Percentiles rank a stretch among this genome's conserved stretches.
phyloP scores from a whole-genome alignment of 768 basidiomycete genomes.

The Pluteus cervinus region DNA sequence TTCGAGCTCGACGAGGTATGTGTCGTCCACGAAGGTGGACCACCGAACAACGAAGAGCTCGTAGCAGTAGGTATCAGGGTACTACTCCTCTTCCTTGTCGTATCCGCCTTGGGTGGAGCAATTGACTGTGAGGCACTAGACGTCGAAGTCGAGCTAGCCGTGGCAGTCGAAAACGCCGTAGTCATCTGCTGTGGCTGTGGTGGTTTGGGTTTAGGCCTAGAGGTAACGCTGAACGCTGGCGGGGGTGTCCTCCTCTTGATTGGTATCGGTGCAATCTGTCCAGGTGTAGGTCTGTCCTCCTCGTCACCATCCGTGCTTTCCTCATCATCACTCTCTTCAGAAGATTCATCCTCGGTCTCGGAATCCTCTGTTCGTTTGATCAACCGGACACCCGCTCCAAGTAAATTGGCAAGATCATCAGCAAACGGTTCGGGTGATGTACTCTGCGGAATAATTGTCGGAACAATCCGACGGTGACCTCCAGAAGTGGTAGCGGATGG shows the following conservation, averaged over 20 bases:
- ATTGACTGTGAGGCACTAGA: slow-evolving; percentile 1
- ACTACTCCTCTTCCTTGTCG: slow-evolving; percentile 31
- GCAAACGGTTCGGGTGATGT: slow-evolving; percentile 26
- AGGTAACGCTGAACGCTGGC: slow-evolving; percentile 57
- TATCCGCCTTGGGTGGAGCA: too few relatives aligned
- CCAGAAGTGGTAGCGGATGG: not conserved
- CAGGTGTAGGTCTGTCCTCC: slow-evolving; percentile 8
- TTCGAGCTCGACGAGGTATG: not conserved
- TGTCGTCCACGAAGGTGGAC: slow-evolving; percentile 6
- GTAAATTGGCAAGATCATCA: slow-evolving; percentile 32
- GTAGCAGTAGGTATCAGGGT: slow-evolving; percentile 29
- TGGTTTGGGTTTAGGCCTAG: slow-evolving; percentile 41
- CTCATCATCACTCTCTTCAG: slow-evolving; percentile 19
- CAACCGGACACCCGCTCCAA: slow-evolving; percentile 37
- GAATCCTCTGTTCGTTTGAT: slow-evolving; percentile 32
- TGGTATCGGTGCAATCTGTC: slow-evolving; percentile 43
- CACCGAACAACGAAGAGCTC: slow-evolving; percentile 14
- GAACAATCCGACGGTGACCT: too few relatives aligned
- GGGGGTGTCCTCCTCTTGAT: slow-evolving; percentile 52
- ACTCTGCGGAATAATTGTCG: too few relatives aligned
- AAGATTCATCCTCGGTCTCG: slow-evolving; percentile 14
- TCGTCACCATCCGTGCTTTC: slow-evolving; percentile 16
- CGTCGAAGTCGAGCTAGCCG: slow-evolving; percentile 2
- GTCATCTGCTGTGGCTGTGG: slow-evolving; percentile 7
- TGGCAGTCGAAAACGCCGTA: slow-evolving; percentile 3